Percentiles rank a stretch among this genome's conserved stretches.
These are phyloP conservation scores for Termitomyces sp. DNA, from an alignment of 768 basidiomycete species.

Conservation along the genomic window DNA sequence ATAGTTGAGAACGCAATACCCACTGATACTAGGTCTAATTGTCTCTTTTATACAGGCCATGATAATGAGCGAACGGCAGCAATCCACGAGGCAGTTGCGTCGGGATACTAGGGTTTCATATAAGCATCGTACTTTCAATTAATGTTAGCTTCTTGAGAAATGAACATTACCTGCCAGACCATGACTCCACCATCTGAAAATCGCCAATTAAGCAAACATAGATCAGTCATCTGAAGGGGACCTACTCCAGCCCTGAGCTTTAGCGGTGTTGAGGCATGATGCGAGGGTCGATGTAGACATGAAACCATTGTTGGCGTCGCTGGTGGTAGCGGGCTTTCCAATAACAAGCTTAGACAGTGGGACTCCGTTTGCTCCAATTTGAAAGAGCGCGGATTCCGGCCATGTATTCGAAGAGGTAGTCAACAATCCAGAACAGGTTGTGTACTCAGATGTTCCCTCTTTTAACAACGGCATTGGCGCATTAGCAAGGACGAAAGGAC, in stretches of 20 bases:
- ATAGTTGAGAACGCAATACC: no score
- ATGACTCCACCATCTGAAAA: conserved; percentile 31
- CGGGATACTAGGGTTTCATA: conserved; percentile 22
- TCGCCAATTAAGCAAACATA: conserved; percentile 1
- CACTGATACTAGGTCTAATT: not conserved
- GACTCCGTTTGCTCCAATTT: conserved; percentile 58
- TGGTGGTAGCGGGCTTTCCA: conserved; percentile 60
- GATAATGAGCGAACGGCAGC: conserved; percentile 27
- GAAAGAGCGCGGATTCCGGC: conserved; percentile 60
- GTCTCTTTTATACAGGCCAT: conserved; percentile 25
- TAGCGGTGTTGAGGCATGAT: conserved; percentile 57
- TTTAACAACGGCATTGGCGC: conserved; percentile 9
- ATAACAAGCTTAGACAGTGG: conserved; percentile 65
- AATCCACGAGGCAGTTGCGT: conserved; percentile 33
- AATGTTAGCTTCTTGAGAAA: not conserved
- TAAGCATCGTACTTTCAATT: not conserved
- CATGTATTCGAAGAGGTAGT: conserved; percentile 54
- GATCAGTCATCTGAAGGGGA: conserved; percentile 8
- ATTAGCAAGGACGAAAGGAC: conserved; percentile 1
- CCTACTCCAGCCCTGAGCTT: conserved; percentile 66
- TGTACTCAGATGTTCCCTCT: conserved; percentile 66
- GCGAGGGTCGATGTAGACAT: conserved; percentile 56
- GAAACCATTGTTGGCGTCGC: conserved; percentile 59
- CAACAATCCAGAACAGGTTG: conserved; percentile 58
- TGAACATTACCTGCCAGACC: conserved; percentile 34